Evolutionary conservation across 345 rosid species (phyloP), one percentile per base, ranked within the genome.

Genomic region (Eucalyptus cloeziana): DNA sequence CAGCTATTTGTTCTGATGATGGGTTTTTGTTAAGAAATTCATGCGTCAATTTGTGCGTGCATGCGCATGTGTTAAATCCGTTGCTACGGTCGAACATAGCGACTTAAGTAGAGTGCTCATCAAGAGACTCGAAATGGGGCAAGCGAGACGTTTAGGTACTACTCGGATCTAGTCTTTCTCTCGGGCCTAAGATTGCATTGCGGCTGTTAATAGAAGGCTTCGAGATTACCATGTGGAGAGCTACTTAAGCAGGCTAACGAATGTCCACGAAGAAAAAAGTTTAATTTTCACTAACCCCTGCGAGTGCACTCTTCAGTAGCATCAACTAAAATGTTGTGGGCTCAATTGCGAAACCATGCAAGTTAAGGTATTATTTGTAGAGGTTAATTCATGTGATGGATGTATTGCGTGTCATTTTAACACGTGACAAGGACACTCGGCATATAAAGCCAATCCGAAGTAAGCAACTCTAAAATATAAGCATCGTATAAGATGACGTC

Each of bases 401-500:
- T 30, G 0, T n/a, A 13, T 62, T 30, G 71, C 40, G 0, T 14
- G 21, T 31, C 10, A 0, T 67, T n/a, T 15, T 31, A 31, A 67
- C 40, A 31, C 40, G 21, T 8, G 79, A 31, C 10, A 13, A 31
- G 22, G 43, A 31, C 40, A 31, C 37, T 37, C 43, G 7, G 80
- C 22, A 9, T 31, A 4, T 71, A 21, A 71, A 33, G 45, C 45
- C 81, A 71, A 71, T 76, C 8, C 13, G 8, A 76, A 22, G 3
- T 71, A 4, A 71, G 81, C 22, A 21, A 71, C 14, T 69, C 6
- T 5, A 37, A 71, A 37, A 71, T 37, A 2, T 37, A 19, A 17
- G 7, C 24, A 10, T 17, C 81, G 3, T 62, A 62, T 30, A 62
- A 30, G 33, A 52, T 52, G 58, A 21, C 25, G 58, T 21, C 58